Evolutionary conservation across 371 early-diverging fungal genomes (phyloP).

Genomic region (Nematocida sp.): DNA sequence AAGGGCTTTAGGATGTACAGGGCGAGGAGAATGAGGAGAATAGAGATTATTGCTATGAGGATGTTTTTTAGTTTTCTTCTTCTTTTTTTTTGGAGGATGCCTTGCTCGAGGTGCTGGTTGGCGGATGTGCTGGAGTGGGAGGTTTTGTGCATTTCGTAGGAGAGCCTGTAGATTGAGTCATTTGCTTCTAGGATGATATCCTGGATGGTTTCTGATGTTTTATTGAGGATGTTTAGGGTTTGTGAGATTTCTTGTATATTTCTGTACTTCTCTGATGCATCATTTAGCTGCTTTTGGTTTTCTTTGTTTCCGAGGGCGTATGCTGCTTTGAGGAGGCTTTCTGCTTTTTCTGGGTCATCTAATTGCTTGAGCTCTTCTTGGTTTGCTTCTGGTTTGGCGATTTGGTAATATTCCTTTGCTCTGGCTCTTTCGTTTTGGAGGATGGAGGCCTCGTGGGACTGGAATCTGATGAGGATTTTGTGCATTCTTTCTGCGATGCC

Average conservation of each 20-base stretch:
- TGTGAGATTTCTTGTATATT: slow-evolving; percentile 56
- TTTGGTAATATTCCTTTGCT: slow-evolving; percentile 56
- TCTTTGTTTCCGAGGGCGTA: slow-evolving; percentile 58
- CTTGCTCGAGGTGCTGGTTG: slow-evolving; percentile 56
- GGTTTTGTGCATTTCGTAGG: slow-evolving; percentile 23
- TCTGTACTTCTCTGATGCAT: slow-evolving; percentile 56
- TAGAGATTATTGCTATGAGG: slow-evolving; percentile 25
- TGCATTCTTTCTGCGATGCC: slow-evolving; percentile 34
- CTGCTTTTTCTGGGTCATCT: slow-evolving; percentile 16
- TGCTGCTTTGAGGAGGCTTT: slow-evolving; percentile 55
- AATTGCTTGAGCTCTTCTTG: slow-evolving; percentile 61
- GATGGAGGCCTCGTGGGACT: slow-evolving; percentile 42
- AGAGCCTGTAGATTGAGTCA: slow-evolving; percentile 51
- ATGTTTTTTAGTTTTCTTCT: slow-evolving; percentile 57
- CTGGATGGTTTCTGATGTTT: slow-evolving; percentile 51
- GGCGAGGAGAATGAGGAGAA: not conserved
- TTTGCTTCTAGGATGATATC: slow-evolving; percentile 31
- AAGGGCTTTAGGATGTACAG: not conserved
- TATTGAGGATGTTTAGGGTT: slow-evolving; percentile 56
- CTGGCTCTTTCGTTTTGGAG: slow-evolving; percentile 58
- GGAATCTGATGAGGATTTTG: slow-evolving; percentile 26
- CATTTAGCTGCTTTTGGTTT: slow-evolving; percentile 48
- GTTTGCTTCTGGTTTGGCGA: slow-evolving; percentile 65
- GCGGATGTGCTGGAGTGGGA: slow-evolving; percentile 47
- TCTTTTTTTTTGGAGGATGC: slow-evolving; percentile 55